Percentiles rank a stretch among this genome's conserved stretches.
phyloP scores from a whole-genome alignment of 345 rosid genomes.

The Linum tenue region DNA sequence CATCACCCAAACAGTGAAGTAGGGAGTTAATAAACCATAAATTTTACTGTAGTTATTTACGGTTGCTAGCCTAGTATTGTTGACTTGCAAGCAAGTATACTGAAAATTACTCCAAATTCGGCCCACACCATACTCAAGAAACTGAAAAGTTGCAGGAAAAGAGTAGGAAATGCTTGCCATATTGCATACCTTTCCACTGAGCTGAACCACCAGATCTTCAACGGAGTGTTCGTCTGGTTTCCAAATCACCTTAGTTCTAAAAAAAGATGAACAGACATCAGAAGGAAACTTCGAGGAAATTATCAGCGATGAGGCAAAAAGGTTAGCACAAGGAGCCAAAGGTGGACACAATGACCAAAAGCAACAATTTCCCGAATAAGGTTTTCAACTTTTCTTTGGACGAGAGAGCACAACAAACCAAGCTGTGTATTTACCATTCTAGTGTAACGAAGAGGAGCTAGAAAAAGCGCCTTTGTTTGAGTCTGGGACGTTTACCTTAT shows the following conservation, averaged over 20 bases:
- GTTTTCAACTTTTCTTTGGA: conserved; percentile 7
- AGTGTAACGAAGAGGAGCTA: conserved; percentile 2
- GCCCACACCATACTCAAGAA: not conserved
- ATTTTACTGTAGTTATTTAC: too few species aligned
- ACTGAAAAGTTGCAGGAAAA: not conserved
- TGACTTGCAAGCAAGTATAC: not conserved
- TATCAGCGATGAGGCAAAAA: not conserved
- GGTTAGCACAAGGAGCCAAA: not conserved
- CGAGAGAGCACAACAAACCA: conserved; percentile 6
- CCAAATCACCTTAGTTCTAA: conserved; percentile 56
- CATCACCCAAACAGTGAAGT: too few species aligned
- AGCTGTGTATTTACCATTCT: conserved; percentile 8
- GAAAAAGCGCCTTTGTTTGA: conserved; percentile 18
- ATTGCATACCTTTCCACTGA: conserved; percentile 49
- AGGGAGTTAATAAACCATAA: not conserved
- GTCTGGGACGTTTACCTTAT: conserved; percentile 36
- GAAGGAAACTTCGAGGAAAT: not conserved
- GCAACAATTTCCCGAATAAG: conserved; percentile 22
- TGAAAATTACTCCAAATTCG: not conserved
- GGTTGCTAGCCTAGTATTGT: not conserved
- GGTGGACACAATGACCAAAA: conserved; percentile 10
- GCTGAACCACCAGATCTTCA: conserved; percentile 43
- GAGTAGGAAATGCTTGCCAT: conserved; percentile 9
- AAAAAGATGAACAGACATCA: conserved; percentile 1
- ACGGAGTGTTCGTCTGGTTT: conserved; percentile 42